Conservation (phyloP, 257 asterid genomes). For the Salvia miltiorrhiza region DNA sequence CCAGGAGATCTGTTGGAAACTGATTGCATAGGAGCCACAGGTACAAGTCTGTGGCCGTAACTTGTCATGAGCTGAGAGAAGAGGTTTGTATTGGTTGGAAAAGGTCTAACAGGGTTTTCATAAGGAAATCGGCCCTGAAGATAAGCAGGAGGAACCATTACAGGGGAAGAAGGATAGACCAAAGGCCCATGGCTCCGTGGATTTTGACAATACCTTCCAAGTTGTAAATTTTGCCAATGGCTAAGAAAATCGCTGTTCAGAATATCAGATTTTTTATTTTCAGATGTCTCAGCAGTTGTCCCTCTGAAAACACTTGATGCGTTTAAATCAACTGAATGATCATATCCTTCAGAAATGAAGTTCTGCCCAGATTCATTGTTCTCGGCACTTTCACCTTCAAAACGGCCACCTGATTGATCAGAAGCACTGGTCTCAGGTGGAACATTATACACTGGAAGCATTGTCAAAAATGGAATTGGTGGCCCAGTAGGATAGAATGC, state of each 20-base stretch:
- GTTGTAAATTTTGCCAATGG: slow-evolving; percentile 87
- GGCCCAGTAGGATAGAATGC: slow-evolving; percentile 96
- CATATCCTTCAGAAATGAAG: slow-evolving; percentile 46
- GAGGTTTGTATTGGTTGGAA: slow-evolving; percentile 54
- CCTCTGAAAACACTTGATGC: slow-evolving; percentile 45
- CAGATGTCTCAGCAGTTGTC: slow-evolving; percentile 44
- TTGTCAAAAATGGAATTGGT: slow-evolving; percentile 90
- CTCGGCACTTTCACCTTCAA: slow-evolving; percentile 47
- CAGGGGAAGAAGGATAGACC: slow-evolving; percentile 67
- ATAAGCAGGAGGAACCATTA: slow-evolving; percentile 78
- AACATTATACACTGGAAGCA: slow-evolving; percentile 78
- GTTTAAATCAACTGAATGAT: slow-evolving; percentile 49
- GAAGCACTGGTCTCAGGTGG: slow-evolving; percentile 61
- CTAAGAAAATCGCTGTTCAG: slow-evolving; percentile 86
- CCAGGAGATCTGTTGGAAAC: slow-evolving; percentile 60
- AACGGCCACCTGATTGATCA: slow-evolving; percentile 51
- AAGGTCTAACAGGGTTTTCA: slow-evolving; percentile 81
- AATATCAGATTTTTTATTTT: slow-evolving; percentile 64
- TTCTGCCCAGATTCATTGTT: slow-evolving; percentile 46
- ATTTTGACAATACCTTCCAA: slow-evolving; percentile 89
- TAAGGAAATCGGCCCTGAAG: slow-evolving; percentile 75
- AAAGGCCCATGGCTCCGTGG: slow-evolving; percentile 52
- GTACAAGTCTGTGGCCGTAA: slow-evolving; percentile 66
- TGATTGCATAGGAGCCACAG: slow-evolving; percentile 68
- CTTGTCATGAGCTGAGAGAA: slow-evolving; percentile 64